Evolutionary conservation across 2,329 filamentous ascomycete species (phyloP), one percentile per base, ranked within the genome.

Genomic region (Xylaria arbuscula): DNA sequence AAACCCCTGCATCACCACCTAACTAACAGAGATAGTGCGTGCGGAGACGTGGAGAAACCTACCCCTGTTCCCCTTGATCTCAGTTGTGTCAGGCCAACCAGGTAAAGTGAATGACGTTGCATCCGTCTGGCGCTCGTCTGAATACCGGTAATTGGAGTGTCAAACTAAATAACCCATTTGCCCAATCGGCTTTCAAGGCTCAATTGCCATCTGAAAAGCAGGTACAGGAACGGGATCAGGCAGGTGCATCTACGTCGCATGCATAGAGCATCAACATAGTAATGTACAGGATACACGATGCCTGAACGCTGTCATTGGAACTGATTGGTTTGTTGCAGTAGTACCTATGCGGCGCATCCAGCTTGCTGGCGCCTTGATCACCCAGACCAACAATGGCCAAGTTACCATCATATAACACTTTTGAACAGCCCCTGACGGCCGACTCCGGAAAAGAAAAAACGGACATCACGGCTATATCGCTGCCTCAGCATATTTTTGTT

Each of bases 91-190:
- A 15, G 53, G 24, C n/a, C 57, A 50, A 59, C 55, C 55, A 59
- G 40, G 64, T 48, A 22, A 51, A 19, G 60, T 67, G 42, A 66
- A 64, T 64, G 47, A 54, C 45, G 50, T 38, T 45, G 34, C 61
- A 59, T 28, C 47, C 50, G 50, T 42, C 34, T 32, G 42, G 34
- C 61, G 56, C 22, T 45, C 50, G 42, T 45, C 34, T 32, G 42
- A 56, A 24, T 11, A 36, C 28, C 36, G 13, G 2, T 58, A 42
- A 63, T 47, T 28, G 50, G 28, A 22, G 32, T 15, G 19, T 24
- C 4, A 54, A 22, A 19, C 34, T 36, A 58, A 24, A 62, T 17
- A 45, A 8, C 36, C 34, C 28, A 55, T 17, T 45, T 66, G 22
- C 40, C 53, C 4, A 42, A 56, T 55, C 13, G 47, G 5, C 40